A percentile compares a stretch with the other conserved stretches of the same genome.
These are phyloP conservation scores for Camellia lanceoleosa DNA, from an alignment of 148 eudicot genomes.

Conservation along the genomic window DNA sequence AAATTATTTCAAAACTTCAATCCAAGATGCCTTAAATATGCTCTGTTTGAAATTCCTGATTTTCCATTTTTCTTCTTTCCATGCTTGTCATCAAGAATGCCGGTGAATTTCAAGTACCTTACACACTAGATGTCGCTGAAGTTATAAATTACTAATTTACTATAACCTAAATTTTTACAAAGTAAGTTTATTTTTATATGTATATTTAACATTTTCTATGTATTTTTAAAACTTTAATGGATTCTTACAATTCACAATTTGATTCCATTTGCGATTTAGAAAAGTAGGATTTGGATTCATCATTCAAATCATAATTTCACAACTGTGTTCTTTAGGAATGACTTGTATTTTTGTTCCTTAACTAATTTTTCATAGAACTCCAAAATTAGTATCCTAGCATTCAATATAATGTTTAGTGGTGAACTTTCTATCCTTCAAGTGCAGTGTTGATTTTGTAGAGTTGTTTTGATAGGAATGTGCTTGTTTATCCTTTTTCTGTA, in stretches of 20 bases:
- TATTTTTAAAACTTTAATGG: background rate
- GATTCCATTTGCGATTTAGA: background rate
- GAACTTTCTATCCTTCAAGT: background rate
- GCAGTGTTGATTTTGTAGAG: background rate
- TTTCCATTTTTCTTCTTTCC: too few species aligned
- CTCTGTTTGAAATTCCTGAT: too few species aligned
- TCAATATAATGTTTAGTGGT: background rate
- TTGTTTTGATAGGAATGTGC: background rate
- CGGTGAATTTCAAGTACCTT: background rate
- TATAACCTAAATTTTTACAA: background rate
- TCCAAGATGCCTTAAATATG: too few species aligned
- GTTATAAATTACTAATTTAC: background rate
- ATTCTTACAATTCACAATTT: background rate
- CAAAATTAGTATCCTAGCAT: background rate
- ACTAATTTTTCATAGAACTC: background rate
- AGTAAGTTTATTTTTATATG: background rate
- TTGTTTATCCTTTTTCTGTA: background rate
- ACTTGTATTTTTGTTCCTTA: slow-evolving; percentile 1
- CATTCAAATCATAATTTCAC: background rate
- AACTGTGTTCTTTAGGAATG: background rate
- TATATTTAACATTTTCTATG: slow-evolving; percentile 1
- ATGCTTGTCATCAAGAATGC: too few species aligned
- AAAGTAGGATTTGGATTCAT: slow-evolving; percentile 8
- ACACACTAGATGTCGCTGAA: background rate
- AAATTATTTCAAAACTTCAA: too few species aligned